phyloP scores from a whole-genome alignment of 768 basidiomycete species.

The Mycena albidolilacea region DNA sequence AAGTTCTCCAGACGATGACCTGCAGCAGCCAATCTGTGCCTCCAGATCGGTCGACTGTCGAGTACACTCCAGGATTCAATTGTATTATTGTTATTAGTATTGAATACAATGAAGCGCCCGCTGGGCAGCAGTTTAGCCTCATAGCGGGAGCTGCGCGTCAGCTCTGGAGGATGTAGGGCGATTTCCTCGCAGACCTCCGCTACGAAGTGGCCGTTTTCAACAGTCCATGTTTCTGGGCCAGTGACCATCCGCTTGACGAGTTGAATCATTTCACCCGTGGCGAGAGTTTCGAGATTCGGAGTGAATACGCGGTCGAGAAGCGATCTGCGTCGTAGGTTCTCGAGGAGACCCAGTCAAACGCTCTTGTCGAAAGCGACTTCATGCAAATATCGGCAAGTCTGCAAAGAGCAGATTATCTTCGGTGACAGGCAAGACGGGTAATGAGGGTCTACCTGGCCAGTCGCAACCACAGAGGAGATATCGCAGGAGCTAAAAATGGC shows the following conservation, averaged over 20 bases:
- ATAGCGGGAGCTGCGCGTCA: not conserved
- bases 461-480: too few species aligned
- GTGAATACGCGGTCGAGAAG: not conserved
- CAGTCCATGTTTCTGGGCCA: conserved; percentile 18
- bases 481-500: too few species aligned
- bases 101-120: conserved; percentile 25
- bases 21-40: not conserved
- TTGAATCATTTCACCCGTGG: not conserved
- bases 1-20: not conserved
- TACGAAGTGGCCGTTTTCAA: not conserved
- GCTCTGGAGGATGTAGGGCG: not conserved
- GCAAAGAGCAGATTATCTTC: too few species aligned
- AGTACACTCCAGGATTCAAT: conserved; percentile 32
- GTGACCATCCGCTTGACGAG: not conserved
- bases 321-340: not conserved
- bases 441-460: too few species aligned
- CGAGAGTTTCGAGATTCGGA: not conserved
- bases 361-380: not conserved
- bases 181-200: not conserved
- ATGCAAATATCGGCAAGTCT: conserved; percentile 19
- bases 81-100: not conserved
- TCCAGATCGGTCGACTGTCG: conserved; percentile 18
- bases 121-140: not conserved
- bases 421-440: too few species aligned
- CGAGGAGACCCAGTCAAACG: conserved; percentile 1